Evolutionary conservation across 441 rosid species (phyloP), one percentile per base, ranked within the genome.

Genomic region (Pelargonium hybrid): DNA sequence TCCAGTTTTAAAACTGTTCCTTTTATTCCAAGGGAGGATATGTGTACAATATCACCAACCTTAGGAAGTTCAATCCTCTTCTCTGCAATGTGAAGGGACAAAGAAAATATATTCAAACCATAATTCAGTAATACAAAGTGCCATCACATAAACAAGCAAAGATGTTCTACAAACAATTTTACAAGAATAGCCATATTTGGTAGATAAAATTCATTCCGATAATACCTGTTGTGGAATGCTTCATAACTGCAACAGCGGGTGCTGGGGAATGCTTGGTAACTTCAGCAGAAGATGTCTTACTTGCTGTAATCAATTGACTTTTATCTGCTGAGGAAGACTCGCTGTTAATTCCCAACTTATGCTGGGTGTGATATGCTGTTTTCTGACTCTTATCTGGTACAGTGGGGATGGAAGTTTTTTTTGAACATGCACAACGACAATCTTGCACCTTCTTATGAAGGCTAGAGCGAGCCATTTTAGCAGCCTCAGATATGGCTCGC

Each of bases 1-100:
- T 93, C 97, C 62, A 91, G 90, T 70, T 74, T 84, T 77, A 90
- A 52, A 69, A 93, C 90, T 23, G 77, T 87, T 45, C 76, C 98
- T 71, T 80, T 81, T 78, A 80, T 87, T 66, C 89, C 84, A 15
- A 91, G 87, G 47, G 89, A 84, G 31, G 85, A 75, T 72, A 91
- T 84, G 34, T 80, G 82, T 54, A 93, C 96, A 29, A 59, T 69
- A 74, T 80, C 84, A 69, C 97, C 96, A 20, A 85, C 86, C 77
- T 72, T 61, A 29, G 92, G 96, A 77, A 81, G 78, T 78, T 69
- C 75, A 26, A n/a, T 78, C 48, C 57, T 79, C 77, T 77, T 78
- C 69, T 15, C 87, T 78, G 81, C 78, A 71, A 66, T n/a, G 72
- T 37, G 41, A 69, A 76, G 71, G 61, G 25, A 37, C 50, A 73